Evolutionary conservation across 1,284 basidiomycete genomes (phyloP).

Genomic region (Ganoderma lingzhi): DNA sequence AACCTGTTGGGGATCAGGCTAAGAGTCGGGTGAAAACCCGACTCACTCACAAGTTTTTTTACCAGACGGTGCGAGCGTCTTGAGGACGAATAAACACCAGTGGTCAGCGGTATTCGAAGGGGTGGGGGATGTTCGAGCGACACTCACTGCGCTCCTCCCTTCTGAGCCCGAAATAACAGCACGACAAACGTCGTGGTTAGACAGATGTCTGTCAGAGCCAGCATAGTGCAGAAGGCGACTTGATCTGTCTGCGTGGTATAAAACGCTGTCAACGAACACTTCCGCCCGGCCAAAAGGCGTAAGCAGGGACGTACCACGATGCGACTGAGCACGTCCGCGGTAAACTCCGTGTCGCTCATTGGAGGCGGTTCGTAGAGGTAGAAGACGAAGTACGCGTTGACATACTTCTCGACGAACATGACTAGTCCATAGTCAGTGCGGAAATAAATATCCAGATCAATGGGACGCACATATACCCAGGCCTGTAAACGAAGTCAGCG

Average conservation of each 20-base stretch:
- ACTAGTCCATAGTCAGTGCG: neutral
- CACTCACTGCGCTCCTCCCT: constrained; percentile 10
- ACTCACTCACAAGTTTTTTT: constrained; percentile 2
- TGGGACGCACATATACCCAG: neutral
- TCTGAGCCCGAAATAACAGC: constrained; percentile 2
- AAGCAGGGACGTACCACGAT: neutral
- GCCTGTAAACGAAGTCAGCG: neutral
- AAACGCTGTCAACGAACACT: neutral
- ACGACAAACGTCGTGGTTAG: neutral
- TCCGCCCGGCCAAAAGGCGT: neutral
- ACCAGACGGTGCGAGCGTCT: constrained; percentile 7
- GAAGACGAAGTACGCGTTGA: constrained; percentile 8
- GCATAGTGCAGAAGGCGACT: neutral
- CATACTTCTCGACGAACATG: constrained; percentile 3
- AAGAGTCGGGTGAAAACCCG: neutral
- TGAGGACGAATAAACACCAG: neutral
- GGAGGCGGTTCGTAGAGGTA: constrained; percentile 3
- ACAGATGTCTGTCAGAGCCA: constrained; percentile 1
- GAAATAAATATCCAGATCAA: too few species aligned
- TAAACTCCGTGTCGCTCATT: neutral
- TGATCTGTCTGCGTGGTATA: neutral
- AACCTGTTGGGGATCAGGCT: neutral
- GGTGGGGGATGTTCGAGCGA: too few species aligned
- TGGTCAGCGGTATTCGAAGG: neutral
- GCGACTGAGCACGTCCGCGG: neutral